Percentiles rank a stretch among this genome's conserved stretches.
phyloP scores from a whole-genome alignment of 192 early-diverging fungal genomes.

The Glomus cerebriforme region DNA sequence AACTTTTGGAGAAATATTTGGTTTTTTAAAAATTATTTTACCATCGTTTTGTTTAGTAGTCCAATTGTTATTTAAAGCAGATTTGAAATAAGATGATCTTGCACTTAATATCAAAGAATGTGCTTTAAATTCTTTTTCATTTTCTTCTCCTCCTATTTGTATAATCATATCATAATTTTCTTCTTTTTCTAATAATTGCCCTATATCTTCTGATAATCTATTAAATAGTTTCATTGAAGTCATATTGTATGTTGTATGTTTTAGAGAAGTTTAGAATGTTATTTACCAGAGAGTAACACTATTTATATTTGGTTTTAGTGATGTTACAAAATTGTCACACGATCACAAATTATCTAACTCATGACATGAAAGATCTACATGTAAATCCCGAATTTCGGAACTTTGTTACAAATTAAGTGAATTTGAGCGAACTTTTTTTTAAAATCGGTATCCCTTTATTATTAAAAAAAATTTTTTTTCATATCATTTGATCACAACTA shows the following conservation, averaged over 20 bases:
- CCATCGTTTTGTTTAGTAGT: conserved; percentile 11
- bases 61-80: neutral
- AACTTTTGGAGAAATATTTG: neutral
- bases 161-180: conserved; percentile 22
- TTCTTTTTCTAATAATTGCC: neutral
- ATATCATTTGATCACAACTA: too few species aligned
- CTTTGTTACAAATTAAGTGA: too few species aligned
- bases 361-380: too few species aligned
- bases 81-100: conserved; percentile 10
- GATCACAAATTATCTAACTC: too few species aligned
- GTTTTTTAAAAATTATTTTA: conserved; percentile 12
- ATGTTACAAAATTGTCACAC: too few species aligned
- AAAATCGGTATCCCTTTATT: too few species aligned
- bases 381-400: too few species aligned
- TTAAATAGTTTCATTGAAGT: neutral
- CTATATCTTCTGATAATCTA: neutral
- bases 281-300: too few species aligned
- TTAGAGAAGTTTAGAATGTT: too few species aligned
- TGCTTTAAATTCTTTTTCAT: neutral
- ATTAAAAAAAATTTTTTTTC: too few species aligned
- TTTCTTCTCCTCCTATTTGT: conserved; percentile 6
- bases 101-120: conserved; percentile 7
- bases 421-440: too few species aligned
- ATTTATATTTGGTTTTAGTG: too few species aligned
- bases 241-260: neutral